A percentile compares a stretch with the other conserved stretches of the same genome.
Evolutionary conservation across 2,329 filamentous ascomycete species (phyloP).

Genomic region (Penicillium oxalicum): DNA sequence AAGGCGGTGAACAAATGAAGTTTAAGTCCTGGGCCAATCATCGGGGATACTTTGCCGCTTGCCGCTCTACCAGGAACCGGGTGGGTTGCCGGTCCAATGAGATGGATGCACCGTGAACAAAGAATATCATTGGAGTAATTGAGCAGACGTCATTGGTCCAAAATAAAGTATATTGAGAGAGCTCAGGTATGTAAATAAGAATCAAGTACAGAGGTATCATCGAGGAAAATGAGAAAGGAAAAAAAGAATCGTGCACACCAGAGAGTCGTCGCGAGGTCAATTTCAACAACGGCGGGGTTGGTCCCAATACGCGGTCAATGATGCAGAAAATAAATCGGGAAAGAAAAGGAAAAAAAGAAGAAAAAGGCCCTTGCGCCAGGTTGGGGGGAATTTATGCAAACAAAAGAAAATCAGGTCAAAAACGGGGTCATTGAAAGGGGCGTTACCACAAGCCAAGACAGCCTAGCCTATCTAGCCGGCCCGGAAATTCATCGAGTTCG

Average conservation of each 20-base stretch:
- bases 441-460: constrained; percentile 1
- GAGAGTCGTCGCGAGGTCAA: constrained; percentile 2
- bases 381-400: constrained; percentile 12
- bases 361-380: neutral
- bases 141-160: neutral
- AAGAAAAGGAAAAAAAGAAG: constrained; percentile 4
- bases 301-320: constrained; percentile 10
- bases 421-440: too few species aligned
- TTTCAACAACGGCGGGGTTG: constrained; percentile 8
- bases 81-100: constrained; percentile 4
- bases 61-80: neutral
- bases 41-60: neutral
- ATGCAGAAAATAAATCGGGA: neutral
- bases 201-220: constrained; percentile 16
- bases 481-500: constrained; percentile 27
- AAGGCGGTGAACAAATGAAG: constrained; percentile 35
- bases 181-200: neutral
- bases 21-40: constrained; percentile 15
- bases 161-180: neutral
- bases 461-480: neutral
- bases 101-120: neutral
- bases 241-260: neutral
- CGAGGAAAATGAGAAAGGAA: constrained; percentile 5
- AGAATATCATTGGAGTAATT: constrained; percentile 8
- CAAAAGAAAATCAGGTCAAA: constrained; percentile 7